A percentile compares a stretch with the other conserved stretches of the same genome.
Conservation (phyloP, 441 rosid genomes). For the Bocquillonia castaneifolia region DNA sequence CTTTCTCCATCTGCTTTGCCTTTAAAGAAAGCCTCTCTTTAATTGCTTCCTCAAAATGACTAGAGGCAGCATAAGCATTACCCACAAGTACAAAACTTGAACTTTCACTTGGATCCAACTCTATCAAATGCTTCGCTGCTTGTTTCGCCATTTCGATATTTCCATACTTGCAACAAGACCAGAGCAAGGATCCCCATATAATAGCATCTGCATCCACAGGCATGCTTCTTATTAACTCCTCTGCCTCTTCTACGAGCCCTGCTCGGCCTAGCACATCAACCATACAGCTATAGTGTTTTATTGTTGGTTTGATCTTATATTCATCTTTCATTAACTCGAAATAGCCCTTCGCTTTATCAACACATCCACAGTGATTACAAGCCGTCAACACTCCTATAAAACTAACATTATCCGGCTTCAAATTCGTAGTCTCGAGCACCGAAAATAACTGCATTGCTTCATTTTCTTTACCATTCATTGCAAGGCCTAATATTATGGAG, state of each 20-base stretch:
- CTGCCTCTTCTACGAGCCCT: constrained; percentile 42
- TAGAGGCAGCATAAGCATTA: constrained; percentile 42
- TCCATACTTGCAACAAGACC: constrained; percentile 40
- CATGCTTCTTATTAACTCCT: constrained; percentile 38
- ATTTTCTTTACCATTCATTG: constrained; percentile 34
- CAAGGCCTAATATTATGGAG: constrained; percentile 46
- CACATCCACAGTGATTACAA: constrained; percentile 45
- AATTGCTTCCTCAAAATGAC: constrained; percentile 43
- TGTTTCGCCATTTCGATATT: constrained; percentile 37
- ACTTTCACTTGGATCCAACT: constrained; percentile 46
- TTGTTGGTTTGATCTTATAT: constrained; percentile 47
- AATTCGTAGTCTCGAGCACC: constrained; percentile 37
- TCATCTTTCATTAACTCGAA: constrained; percentile 44
- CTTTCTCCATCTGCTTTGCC: constrained; percentile 36
- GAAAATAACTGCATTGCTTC: constrained; percentile 48
- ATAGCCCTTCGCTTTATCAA: constrained; percentile 36
- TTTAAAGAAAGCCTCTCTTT: constrained; percentile 39
- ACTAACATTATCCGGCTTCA: constrained; percentile 37
- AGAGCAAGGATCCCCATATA: constrained; percentile 47
- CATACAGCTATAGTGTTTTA: constrained; percentile 62
- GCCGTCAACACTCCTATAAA: constrained; percentile 43
- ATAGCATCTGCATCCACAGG: constrained; percentile 42
- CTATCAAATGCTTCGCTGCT: constrained; percentile 37
- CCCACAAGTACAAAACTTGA: constrained; percentile 41
- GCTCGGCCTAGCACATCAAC: constrained; percentile 54